Conservation (phyloP, 2,329 filamentous ascomycete genomes). For the Aspergillus uvarum region DNA sequence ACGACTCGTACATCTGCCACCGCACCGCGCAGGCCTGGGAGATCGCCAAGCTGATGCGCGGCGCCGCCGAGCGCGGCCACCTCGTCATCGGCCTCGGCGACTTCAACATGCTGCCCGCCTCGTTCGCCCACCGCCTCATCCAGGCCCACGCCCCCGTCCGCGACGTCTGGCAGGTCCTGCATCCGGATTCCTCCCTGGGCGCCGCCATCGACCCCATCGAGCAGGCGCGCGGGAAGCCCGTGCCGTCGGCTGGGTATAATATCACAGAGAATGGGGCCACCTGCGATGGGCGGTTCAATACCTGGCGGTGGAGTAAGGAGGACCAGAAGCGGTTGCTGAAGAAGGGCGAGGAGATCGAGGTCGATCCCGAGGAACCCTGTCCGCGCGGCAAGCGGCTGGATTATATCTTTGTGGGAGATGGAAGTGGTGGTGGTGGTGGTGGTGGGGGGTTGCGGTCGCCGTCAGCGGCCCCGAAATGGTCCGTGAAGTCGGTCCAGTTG, state of each 20-base stretch:
- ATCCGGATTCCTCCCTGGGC: slow-evolving; percentile 81
- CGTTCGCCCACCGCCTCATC: slow-evolving; percentile 79
- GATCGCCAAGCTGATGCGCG: slow-evolving; percentile 82
- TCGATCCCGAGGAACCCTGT: slow-evolving; percentile 68
- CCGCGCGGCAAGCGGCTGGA: slow-evolving; percentile 82
- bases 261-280: slow-evolving; percentile 79
- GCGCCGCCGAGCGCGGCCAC: slow-evolving; percentile 75
- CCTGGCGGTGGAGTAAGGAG: slow-evolving; percentile 82
- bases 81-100: slow-evolving; percentile 85
- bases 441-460: no score
- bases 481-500: slow-evolving; percentile 68
- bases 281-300: slow-evolving; percentile 82
- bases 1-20: slow-evolving; percentile 87
- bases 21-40: slow-evolving; percentile 93
- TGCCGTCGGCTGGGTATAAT: slow-evolving; percentile 77
- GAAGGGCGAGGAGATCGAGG: slow-evolving; percentile 61
- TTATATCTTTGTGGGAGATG: slow-evolving; percentile 81
- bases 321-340: slow-evolving; percentile 64
- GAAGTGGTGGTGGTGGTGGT: slow-evolving; percentile 32
- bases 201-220: slow-evolving; percentile 68
- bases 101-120: slow-evolving; percentile 94
- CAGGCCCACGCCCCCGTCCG: slow-evolving; percentile 72
- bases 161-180: slow-evolving; percentile 80
- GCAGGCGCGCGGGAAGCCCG: slow-evolving; percentile 61
- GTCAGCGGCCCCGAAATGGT: slow-evolving; percentile 55